Evolutionary conservation across 768 basidiomycete genomes (phyloP), one percentile per base, ranked within the genome.

Genomic region (Dioszegia crocea): DNA sequence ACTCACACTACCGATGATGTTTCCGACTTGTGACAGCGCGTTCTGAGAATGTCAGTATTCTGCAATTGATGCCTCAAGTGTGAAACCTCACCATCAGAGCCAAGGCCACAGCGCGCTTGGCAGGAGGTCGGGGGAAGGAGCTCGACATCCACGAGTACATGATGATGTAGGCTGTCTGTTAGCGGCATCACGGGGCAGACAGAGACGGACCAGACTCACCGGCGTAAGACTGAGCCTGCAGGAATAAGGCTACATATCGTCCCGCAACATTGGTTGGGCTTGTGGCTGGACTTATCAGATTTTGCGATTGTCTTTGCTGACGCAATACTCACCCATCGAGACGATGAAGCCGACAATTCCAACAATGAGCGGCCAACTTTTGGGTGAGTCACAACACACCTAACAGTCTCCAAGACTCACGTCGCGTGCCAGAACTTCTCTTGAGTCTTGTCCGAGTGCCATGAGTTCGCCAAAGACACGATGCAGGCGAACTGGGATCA

Each of bases 81-180:
- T 33, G 8, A 33, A 9, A 38, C 5, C 49, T 36, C 49, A 50
- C 49, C 66, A 91, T 83, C 60, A 88, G 59, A 4, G 89, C 91
- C 45, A 94, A 80, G 11, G 86, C 86, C 17, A 91, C 86, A 3
- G 91, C 88, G 3, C 91, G 85, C 76, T 92, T 93, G n/a, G 86
- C 84, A 4, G 89, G 82, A 24, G 91, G 85, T n/a, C 84, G 83
- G 26, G 89, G 84, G 77, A 94, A 80, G 17, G 81, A 80, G 61
- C 80, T 82, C 49, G 81, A 81, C 51, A 82, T 78, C 84, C 77
- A 78, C 3, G 81, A 77, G 71, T 79, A 78, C 67, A 71, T 66
- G 19, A 71, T 67, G 57, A 71, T 71, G 61, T 67, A 68, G 41
- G 49, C 49, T 50, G 6, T 6, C 33, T 33, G 33, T 6, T 33